A percentile compares a stretch with the other conserved stretches of the same genome.
Evolutionary conservation across 2,329 filamentous ascomycete species (phyloP).

Genomic region (Aspergillus neotritici): DNA sequence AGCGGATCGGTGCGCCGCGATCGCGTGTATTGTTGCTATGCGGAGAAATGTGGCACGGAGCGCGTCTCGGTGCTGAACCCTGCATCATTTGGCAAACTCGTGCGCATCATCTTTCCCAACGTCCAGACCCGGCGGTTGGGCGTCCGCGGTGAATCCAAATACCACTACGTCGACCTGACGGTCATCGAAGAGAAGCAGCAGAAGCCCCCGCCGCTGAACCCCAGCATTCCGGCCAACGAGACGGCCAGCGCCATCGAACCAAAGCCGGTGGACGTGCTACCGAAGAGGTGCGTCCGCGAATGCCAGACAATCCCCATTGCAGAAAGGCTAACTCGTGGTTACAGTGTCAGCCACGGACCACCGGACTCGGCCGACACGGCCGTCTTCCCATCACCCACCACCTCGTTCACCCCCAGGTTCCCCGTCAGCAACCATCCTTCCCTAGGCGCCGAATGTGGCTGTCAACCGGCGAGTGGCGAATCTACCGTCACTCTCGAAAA

Average conservation of each 20-base stretch:
- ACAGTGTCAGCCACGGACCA: constrained; percentile 25
- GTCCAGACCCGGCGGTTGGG: constrained; percentile 88
- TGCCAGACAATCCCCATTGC: neutral
- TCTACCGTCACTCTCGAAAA: constrained; percentile 33
- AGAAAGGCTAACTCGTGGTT: constrained; percentile 10
- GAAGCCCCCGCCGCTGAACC: constrained; percentile 22
- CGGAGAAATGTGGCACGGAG: constrained; percentile 84
- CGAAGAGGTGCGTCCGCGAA: constrained; percentile 24
- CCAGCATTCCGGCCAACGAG: constrained; percentile 20
- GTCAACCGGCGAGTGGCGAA: constrained; percentile 26
- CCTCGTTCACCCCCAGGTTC: constrained; percentile 32
- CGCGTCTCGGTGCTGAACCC: constrained; percentile 93
- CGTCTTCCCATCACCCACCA: constrained; percentile 36
- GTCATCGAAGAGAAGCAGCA: constrained; percentile 43
- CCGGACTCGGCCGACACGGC: constrained; percentile 35
- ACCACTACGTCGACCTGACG: constrained; percentile 67
- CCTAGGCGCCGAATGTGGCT: constrained; percentile 22
- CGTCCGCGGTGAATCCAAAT: constrained; percentile 94
- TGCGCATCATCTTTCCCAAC: constrained; percentile 90
- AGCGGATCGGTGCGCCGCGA: constrained; percentile 75
- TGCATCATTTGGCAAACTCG: constrained; percentile 94
- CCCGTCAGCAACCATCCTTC: constrained; percentile 12
- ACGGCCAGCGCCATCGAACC: constrained; percentile 17
- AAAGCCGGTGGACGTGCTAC: constrained; percentile 22
- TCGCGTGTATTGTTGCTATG: constrained; percentile 92